Evolutionary conservation across 2,329 filamentous ascomycete species (phyloP), one percentile per base, ranked within the genome.

Genomic region (Trichoderma brevicompactum): DNA sequence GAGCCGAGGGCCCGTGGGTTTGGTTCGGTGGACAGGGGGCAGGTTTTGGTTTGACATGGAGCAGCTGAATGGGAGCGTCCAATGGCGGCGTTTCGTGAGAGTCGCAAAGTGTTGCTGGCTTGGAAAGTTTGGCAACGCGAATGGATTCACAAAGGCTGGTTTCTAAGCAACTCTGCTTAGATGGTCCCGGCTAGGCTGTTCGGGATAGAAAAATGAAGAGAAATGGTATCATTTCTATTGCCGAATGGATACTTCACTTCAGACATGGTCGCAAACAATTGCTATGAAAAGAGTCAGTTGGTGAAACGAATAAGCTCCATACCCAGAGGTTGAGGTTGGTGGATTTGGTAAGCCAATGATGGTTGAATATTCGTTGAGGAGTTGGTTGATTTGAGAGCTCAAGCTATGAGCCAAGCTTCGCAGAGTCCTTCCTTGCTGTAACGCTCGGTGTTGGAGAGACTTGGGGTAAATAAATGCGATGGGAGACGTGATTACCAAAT

Each of bases 341-440:
- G 12, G 8, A 36, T 4, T 48, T 34, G 34, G 43, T 34, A 59
- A 49, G 19, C 9, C 32, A 32, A 10, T 46, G 28, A 28, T 44
- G 5, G 17, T 46, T 41, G n/a, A 46, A 17, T 2, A 36, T 10
- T 34, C 15, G 1, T 13, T 12, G 2, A 10, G 2, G 3, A 0
- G n/a, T 34, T 28, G 7, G 52, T 38, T 13, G 17, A 4, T 23
- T 23, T 23, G n/a, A 38, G 32, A 6, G n/a, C 28, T 17, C 7
- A 17, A 49, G 44, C n/a, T n/a, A 8, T 28, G n/a, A 8, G 7
- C 7, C 46, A 32, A 38, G 34, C 19, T 50, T 61, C 58, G 58
- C 58, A 61, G 58, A 61, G 36, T 61, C 58, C 13, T 61, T 41
- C 58, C 46, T 5, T n/a, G 15, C 36, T 12, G 23, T 32, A 34